Evolutionary conservation across 495 filamentous ascomycete genomes (phyloP).

Genomic region (Sabuloglossum arenarium): DNA sequence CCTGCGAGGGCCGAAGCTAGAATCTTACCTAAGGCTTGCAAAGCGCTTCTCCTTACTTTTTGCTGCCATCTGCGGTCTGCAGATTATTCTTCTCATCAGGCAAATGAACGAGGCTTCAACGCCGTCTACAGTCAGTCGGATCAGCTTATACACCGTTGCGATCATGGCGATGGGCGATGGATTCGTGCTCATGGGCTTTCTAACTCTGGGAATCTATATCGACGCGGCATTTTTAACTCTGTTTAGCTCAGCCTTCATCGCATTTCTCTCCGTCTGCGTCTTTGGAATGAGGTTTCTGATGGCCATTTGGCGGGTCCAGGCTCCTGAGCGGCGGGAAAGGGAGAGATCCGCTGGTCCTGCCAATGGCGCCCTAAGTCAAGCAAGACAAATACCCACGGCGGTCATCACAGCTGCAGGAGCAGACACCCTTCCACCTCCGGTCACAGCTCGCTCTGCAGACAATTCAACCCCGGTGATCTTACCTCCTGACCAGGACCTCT

Average conservation of each 20-base stretch:
- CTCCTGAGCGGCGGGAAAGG: slow-evolving; percentile 50
- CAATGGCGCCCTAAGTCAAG: background rate
- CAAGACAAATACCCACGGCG: background rate
- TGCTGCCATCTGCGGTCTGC: slow-evolving; percentile 38
- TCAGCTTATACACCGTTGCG: slow-evolving; percentile 73
- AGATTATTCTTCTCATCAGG: slow-evolving; percentile 52
- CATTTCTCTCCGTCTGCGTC: slow-evolving; percentile 48
- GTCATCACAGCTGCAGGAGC: slow-evolving; percentile 14
- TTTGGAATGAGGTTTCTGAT: slow-evolving; percentile 69
- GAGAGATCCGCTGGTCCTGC: slow-evolving; percentile 18
- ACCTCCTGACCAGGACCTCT: slow-evolving; percentile 64
- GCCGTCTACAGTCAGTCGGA: slow-evolving; percentile 76
- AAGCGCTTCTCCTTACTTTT: slow-evolving; percentile 47
- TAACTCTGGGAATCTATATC: slow-evolving; percentile 40
- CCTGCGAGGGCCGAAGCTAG: slow-evolving; percentile 56
- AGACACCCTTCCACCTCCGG: slow-evolving; percentile 38
- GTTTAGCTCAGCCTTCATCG: slow-evolving; percentile 44
- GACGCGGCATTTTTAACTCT: slow-evolving; percentile 49
- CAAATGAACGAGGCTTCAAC: slow-evolving; percentile 88
- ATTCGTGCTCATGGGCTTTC: slow-evolving; percentile 36
- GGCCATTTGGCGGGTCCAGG: slow-evolving; percentile 75
- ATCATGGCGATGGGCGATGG: slow-evolving; percentile 80
- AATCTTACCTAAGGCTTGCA: slow-evolving; percentile 44
- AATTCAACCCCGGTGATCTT: slow-evolving; percentile 43
- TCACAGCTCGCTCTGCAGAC: slow-evolving; percentile 28